Evolutionary conservation across 1,284 basidiomycete genomes (phyloP).

Genomic region (Malassezia sympodialis): DNA sequence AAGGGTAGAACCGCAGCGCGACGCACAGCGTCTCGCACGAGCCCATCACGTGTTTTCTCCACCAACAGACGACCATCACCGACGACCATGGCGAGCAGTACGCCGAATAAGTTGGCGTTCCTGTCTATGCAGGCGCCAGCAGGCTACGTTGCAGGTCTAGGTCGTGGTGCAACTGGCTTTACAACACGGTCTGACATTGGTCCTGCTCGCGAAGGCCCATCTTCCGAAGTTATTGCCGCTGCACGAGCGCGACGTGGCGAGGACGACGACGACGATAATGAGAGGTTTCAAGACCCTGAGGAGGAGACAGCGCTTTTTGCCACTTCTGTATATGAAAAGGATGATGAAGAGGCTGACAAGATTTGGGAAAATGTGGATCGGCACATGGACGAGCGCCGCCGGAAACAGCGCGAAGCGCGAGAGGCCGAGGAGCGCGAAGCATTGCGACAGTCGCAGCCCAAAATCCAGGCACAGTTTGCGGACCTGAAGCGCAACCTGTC

Average conservation of each 20-base stretch:
- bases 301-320: conserved; percentile 94
- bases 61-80: neutral
- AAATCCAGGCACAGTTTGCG: conserved; percentile 84
- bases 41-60: conserved; percentile 5
- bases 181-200: conserved; percentile 98
- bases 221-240: conserved; percentile 72
- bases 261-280: conserved; percentile 67
- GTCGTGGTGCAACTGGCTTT: conserved; percentile 72
- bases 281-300: conserved; percentile 88
- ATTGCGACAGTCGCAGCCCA: conserved; percentile 67
- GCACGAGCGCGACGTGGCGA: conserved; percentile 32
- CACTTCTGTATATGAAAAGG: conserved; percentile 87
- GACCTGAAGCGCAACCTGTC: conserved; percentile 84
- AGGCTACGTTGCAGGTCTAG: conserved; percentile 45
- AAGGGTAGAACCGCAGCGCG: neutral
- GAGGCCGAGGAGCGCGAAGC: conserved; percentile 64
- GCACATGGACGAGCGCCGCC: conserved; percentile 75
- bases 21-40: conserved; percentile 1
- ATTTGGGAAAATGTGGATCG: conserved; percentile 85
- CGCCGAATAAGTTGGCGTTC: conserved; percentile 40
- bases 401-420: conserved; percentile 68
- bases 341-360: conserved; percentile 91
- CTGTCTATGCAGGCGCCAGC: conserved; percentile 40
- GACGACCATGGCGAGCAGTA: conserved; percentile 21
- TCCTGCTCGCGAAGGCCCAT: conserved; percentile 85